Evolutionary conservation across 1,284 basidiomycete genomes (phyloP).

Genomic region (Pseudozyma flocculosa): DNA sequence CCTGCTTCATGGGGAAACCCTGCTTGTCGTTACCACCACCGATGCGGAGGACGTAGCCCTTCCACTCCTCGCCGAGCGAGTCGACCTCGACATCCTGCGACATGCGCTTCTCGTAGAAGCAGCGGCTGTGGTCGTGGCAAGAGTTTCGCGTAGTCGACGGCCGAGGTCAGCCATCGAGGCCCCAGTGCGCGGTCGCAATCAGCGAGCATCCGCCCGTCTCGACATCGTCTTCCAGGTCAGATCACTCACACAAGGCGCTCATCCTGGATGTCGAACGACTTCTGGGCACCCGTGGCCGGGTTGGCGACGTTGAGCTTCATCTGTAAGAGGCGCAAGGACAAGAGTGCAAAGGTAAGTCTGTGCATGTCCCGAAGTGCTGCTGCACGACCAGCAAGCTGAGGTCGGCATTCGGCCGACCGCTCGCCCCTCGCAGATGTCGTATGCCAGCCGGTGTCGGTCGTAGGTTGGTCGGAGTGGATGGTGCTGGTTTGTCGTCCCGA

Average conservation of each 20-base stretch:
- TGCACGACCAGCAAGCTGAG: too few species aligned
- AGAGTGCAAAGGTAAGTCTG: too few species aligned
- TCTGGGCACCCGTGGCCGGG: slow-evolving; percentile 92
- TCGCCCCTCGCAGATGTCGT: too few species aligned
- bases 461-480: too few species aligned
- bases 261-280: slow-evolving; percentile 86
- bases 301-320: slow-evolving; percentile 99
- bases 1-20: slow-evolving; percentile 97
- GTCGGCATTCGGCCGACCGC: too few species aligned
- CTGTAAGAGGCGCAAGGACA: slow-evolving; percentile 34
- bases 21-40: slow-evolving; percentile 88
- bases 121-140: slow-evolving; percentile 61
- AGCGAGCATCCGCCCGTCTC: too few species aligned
- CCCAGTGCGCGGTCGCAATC: too few species aligned
- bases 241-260: slow-evolving; percentile 73
- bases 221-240: too few species aligned
- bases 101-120: slow-evolving; percentile 97
- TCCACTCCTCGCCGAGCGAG: slow-evolving; percentile 90
- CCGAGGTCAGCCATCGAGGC: too few species aligned
- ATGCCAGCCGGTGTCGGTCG: too few species aligned
- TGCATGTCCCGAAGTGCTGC: too few species aligned
- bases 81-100: slow-evolving; percentile 90
- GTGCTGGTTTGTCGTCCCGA: too few species aligned
- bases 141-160: neutral
- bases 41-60: slow-evolving; percentile 95